Evolutionary conservation across 805 yeast species (phyloP).

Genomic region (Kregervanrija fluxuum): DNA sequence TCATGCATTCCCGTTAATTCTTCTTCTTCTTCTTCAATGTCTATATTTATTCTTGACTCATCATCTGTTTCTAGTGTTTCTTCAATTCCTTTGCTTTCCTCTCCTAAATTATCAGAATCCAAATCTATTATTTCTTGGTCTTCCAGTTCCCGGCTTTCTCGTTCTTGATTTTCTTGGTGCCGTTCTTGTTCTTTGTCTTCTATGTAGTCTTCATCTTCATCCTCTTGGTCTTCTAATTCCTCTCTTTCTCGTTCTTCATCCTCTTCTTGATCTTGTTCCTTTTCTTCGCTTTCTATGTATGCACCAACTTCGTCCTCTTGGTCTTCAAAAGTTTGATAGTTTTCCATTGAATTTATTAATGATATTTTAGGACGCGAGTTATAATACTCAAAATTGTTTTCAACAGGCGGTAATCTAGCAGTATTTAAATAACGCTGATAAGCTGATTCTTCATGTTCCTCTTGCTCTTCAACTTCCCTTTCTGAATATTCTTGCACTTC

Average conservation of each 20-base stretch:
- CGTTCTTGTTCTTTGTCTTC: not conserved
- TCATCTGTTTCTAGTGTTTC: slow-evolving; percentile 9
- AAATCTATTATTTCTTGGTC: not conserved
- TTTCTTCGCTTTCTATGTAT: slow-evolving; percentile 4
- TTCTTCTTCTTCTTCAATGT: slow-evolving; percentile 7
- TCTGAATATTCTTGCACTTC: too few relatives aligned
- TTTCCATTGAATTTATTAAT: too few relatives aligned
- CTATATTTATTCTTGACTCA: not conserved
- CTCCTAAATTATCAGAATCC: slow-evolving; percentile 5
- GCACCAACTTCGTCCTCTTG: not conserved
- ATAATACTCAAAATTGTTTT: too few relatives aligned
- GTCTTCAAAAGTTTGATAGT: too few relatives aligned
- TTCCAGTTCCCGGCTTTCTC: slow-evolving; percentile 1
- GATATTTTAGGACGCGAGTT: too few relatives aligned
- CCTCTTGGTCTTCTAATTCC: slow-evolving; percentile 5
- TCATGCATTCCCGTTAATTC: not conserved
- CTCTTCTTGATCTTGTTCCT: too few relatives aligned
- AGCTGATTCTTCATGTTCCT: slow-evolving; percentile 2
- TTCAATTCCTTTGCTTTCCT: slow-evolving; percentile 2
- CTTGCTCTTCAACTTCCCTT: not conserved
- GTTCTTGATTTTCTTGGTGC: slow-evolving; percentile 1
- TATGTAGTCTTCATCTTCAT: slow-evolving; percentile 6
- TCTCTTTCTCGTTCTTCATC: slow-evolving; percentile 1
- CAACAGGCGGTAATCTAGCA: too few relatives aligned
- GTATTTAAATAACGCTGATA: not conserved